phyloP scores from a whole-genome alignment of 2,329 filamentous ascomycete genomes.

The Clonostachys sp. region DNA sequence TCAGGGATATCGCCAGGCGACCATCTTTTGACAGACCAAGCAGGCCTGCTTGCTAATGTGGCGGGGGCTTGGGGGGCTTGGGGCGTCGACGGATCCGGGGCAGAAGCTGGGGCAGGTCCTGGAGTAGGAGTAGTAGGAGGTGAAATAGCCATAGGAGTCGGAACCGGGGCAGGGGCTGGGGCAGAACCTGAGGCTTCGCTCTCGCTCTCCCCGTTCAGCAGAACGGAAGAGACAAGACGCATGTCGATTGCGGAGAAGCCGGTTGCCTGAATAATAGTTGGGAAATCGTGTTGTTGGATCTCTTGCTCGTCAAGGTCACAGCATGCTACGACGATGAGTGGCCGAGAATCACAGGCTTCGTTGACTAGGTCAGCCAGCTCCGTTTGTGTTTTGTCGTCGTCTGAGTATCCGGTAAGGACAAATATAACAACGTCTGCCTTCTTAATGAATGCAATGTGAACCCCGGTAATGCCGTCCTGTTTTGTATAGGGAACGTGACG shows the following conservation, averaged over 20 bases:
- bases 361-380: slow-evolving; percentile 41
- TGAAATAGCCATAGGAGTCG: too few relatives aligned
- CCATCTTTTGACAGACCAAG: slow-evolving; percentile 37
- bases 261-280: slow-evolving; percentile 45
- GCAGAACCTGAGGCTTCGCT: background rate
- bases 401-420: slow-evolving; percentile 46
- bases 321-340: slow-evolving; percentile 48
- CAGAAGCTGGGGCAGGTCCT: background rate
- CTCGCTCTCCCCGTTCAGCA: slow-evolving; percentile 31
- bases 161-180: background rate
- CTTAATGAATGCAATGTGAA: slow-evolving; percentile 59
- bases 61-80: slow-evolving; percentile 13
- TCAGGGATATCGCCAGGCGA: slow-evolving; percentile 30
- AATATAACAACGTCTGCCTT: slow-evolving; percentile 57
- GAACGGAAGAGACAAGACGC: slow-evolving; percentile 41
- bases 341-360: slow-evolving; percentile 39
- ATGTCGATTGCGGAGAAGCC: slow-evolving; percentile 43
- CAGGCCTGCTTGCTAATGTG: slow-evolving; percentile 10
- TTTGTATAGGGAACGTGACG: slow-evolving; percentile 70
- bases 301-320: slow-evolving; percentile 34
- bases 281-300: slow-evolving; percentile 33
- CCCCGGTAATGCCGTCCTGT: slow-evolving; percentile 56
- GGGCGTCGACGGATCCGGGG: background rate
- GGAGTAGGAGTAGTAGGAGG: background rate
- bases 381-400: slow-evolving; percentile 45